These are phyloP conservation scores for Diplogelasinospora grovesii DNA, from an alignment of 495 filamentous ascomycete genomes.

Conservation along the genomic window DNA sequence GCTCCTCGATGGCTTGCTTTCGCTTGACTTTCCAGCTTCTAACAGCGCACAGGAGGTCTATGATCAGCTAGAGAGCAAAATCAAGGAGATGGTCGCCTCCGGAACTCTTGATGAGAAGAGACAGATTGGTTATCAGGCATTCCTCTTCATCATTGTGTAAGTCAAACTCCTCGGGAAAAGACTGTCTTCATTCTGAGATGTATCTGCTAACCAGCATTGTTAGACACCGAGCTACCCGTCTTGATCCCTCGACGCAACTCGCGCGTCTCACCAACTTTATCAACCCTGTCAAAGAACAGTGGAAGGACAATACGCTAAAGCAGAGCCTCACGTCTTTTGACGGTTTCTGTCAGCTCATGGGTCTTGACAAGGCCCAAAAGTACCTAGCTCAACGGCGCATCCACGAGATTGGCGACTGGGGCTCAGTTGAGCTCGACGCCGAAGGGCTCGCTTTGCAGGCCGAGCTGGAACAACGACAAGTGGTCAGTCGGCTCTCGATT, in stretches of 20 bases:
- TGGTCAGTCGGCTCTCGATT: slow-evolving; percentile 42
- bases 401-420: slow-evolving; percentile 77
- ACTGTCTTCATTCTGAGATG: background rate
- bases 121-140: slow-evolving; percentile 57
- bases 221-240: slow-evolving; percentile 70
- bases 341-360: slow-evolving; percentile 73
- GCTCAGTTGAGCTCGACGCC: slow-evolving; percentile 62
- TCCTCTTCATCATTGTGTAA: slow-evolving; percentile 89
- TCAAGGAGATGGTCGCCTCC: slow-evolving; percentile 69
- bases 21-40: too few species aligned
- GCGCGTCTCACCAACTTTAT: slow-evolving; percentile 66
- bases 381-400: slow-evolving; percentile 70
- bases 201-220: background rate
- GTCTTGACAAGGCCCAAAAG: slow-evolving; percentile 68
- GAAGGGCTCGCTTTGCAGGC: slow-evolving; percentile 74
- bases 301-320: slow-evolving; percentile 66
- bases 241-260: slow-evolving; percentile 60
- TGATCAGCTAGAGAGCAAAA: slow-evolving; percentile 72
- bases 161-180: slow-evolving; percentile 2
- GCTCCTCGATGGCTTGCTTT: slow-evolving; percentile 16
- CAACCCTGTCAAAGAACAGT: slow-evolving; percentile 68
- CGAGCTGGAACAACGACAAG: slow-evolving; percentile 65
- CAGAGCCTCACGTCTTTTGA: slow-evolving; percentile 65
- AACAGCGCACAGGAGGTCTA: slow-evolving; percentile 68
- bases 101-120: slow-evolving; percentile 70